These are phyloP conservation scores for Lodderomyces theae DNA, from an alignment of 1,139 yeast species.

Conservation along the genomic window DNA sequence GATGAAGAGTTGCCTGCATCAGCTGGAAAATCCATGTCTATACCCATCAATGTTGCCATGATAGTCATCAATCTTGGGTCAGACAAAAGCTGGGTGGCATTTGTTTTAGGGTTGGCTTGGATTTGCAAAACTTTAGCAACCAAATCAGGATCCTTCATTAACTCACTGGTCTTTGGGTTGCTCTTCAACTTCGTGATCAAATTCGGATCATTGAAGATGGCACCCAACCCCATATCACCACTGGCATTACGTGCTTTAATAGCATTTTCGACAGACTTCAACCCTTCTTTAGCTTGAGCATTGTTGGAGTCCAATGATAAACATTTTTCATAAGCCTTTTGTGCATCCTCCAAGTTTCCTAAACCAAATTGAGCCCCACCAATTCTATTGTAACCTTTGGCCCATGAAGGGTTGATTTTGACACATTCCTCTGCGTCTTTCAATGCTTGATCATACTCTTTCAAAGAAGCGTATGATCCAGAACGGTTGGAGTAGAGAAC, in stretches of 20 bases:
- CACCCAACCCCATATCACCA: conserved; percentile 67
- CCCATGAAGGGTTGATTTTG: conserved; percentile 79
- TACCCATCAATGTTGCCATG: conserved; percentile 83
- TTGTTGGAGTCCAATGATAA: conserved; percentile 78
- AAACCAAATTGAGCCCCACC: conserved; percentile 92
- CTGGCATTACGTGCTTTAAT: conserved; percentile 38
- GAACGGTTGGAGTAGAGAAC: conserved; percentile 91
- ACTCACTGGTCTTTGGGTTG: conserved; percentile 84
- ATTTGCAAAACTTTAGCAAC: conserved; percentile 67
- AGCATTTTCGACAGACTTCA: conserved; percentile 64
- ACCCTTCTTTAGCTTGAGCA: conserved; percentile 84
- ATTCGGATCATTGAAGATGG: conserved; percentile 78
- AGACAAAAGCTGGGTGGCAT: conserved; percentile 58
- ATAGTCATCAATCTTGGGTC: conserved; percentile 90
- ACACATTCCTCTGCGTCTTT: conserved; percentile 83
- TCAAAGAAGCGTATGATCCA: conserved; percentile 83
- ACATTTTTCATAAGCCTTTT: conserved; percentile 72
- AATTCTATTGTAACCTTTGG: conserved; percentile 90
- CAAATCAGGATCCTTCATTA: conserved; percentile 84
- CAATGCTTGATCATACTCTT: conserved; percentile 69
- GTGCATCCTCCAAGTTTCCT: conserved; percentile 71
- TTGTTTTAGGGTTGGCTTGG: conserved; percentile 72
- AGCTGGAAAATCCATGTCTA: conserved; percentile 60
- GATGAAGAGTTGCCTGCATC: conserved; percentile 18
- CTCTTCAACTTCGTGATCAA: conserved; percentile 69